Percentiles rank a stretch among this genome's conserved stretches.
phyloP scores from a whole-genome alignment of 2,329 filamentous ascomycete genomes.

The Parascedosporium putredinis region DNA sequence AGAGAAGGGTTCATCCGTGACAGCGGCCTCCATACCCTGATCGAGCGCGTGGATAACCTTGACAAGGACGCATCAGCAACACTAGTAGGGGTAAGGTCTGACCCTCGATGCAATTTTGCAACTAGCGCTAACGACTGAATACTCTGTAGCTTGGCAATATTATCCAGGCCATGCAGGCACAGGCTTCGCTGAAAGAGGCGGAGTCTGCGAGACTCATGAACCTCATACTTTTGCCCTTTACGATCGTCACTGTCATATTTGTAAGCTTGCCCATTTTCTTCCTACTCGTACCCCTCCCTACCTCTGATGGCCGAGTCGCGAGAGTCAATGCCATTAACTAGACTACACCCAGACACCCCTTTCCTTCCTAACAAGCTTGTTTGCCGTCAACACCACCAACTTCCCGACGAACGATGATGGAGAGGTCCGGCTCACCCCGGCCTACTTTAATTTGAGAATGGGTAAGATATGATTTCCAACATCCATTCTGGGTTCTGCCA shows the following conservation, averaged over 20 bases:
- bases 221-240: constrained; percentile 11
- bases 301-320: no score
- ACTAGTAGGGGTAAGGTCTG: neutral
- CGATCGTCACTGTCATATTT: constrained; percentile 12
- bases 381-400: constrained; percentile 8
- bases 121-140: no score
- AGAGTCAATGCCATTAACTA: neutral
- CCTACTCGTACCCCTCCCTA: no score
- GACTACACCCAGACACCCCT: constrained; percentile 10
- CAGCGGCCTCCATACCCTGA: neutral
- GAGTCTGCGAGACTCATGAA: constrained; percentile 10
- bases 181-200: constrained; percentile 11
- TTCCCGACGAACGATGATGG: constrained; percentile 11
- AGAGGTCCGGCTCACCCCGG: constrained; percentile 9
- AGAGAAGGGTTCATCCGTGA: neutral
- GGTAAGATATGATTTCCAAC: neutral
- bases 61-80: neutral
- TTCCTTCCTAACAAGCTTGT: constrained; percentile 12
- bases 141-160: no score
- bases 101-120: neutral
- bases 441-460: constrained; percentile 8
- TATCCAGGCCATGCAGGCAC: constrained; percentile 12
- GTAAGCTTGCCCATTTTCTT: constrained; percentile 7
- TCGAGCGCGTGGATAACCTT: neutral
- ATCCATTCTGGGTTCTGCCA: neutral